These are phyloP conservation scores for Musa balbisiana DNA, from an alignment of 202 grass and related monocot genomes.

Conservation along the genomic window DNA sequence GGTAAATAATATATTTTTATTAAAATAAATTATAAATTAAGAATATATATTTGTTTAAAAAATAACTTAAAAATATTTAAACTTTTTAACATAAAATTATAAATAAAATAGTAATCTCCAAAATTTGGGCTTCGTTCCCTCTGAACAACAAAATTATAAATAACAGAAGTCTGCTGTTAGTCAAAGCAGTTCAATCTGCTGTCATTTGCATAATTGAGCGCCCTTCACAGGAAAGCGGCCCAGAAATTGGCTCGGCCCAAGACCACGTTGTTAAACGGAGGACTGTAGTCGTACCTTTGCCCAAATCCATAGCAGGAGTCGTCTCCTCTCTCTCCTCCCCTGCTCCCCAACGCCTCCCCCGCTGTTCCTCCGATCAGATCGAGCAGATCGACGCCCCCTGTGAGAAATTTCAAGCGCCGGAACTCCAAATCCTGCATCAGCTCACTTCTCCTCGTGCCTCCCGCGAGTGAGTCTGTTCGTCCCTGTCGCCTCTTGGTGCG, in stretches of 20 bases:
- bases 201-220: too few relatives aligned
- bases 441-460: background rate
- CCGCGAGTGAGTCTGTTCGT: background rate
- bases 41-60: too few relatives aligned
- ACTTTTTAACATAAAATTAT: too few relatives aligned
- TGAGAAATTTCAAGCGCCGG: background rate
- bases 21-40: too few relatives aligned
- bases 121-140: too few relatives aligned
- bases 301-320: slow-evolving; percentile 1
- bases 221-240: background rate
- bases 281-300: slow-evolving; percentile 7
- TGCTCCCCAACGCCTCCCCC: background rate
- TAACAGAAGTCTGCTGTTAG: too few relatives aligned
- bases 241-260: background rate
- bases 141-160: too few relatives aligned
- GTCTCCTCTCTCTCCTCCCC: background rate
- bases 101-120: too few relatives aligned
- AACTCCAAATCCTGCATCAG: background rate
- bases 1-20: too few relatives aligned
- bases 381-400: background rate
- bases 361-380: background rate
- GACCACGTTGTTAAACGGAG: background rate
- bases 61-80: too few relatives aligned
- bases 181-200: too few relatives aligned
- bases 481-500: background rate